Evolutionary conservation across 2,329 filamentous ascomycete species (phyloP), one percentile per base, ranked within the genome.

Genomic region (Penicillium digitatum): DNA sequence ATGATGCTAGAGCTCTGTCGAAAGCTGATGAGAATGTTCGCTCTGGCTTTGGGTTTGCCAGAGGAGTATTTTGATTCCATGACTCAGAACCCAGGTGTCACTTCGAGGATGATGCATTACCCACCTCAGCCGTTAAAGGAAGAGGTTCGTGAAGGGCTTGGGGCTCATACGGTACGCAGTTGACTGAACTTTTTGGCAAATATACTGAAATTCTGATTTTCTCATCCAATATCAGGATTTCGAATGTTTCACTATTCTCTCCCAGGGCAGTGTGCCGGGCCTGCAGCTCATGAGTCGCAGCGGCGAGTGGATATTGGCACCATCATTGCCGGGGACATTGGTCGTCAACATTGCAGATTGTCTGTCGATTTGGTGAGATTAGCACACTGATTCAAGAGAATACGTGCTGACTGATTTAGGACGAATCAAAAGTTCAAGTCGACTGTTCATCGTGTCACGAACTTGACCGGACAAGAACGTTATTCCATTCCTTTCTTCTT

Each of bases 401-500:
- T 14, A 5, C 14, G 14, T 16, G 24, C 37, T 56, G 1, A 63
- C 29, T n/a, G 10, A 8, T 11, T 7, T 34, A 68, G 74, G 74
- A 70, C 68, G 3, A 75, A 75, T 49, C 66, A 72, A 37, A 67
- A 54, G 27, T 77, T 75, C 54, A 71, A 69, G 44, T 74, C 71
- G 2, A 75, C 74, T 14, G 54, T 73, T 10, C 74, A 76, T 52
- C 67, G 74, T 0, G 74, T 73, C 1, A 74, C 74, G 40, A 76
- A 76, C 56, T 50, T 69, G 8, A 72, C 70, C 1, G 72, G 70
- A 0, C 44, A 68, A 39, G 73, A 77, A 57, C 61, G 74, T 0
- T 75, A 74, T 52, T 71, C 68, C 4, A 72, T 76, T 24, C 72
- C 73, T 0, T 74, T 77, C 39, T 77, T 77, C 62, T 76, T 74